These are phyloP conservation scores for Amanita brunnescens DNA, from an alignment of 768 basidiomycete genomes.

Conservation along the genomic window DNA sequence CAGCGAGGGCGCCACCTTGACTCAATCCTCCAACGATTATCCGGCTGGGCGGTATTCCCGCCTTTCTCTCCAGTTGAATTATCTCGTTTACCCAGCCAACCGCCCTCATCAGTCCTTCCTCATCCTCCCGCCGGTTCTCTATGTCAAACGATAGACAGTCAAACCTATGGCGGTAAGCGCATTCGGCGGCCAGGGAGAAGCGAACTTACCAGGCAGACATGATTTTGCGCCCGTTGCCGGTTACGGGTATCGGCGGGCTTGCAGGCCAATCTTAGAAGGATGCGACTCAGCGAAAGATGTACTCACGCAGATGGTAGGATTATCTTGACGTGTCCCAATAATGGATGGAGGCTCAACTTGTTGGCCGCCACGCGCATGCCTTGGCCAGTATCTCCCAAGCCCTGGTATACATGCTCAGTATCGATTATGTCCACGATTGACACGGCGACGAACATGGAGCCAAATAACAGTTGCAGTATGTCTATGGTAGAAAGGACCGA, in stretches of 20 bases:
- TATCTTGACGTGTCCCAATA: constrained; percentile 57
- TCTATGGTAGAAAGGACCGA: constrained; percentile 8
- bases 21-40: constrained; percentile 71
- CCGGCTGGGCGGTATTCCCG: constrained; percentile 44
- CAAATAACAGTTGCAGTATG: constrained; percentile 60
- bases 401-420: constrained; percentile 21
- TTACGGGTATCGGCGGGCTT: constrained; percentile 35
- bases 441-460: constrained; percentile 41
- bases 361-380: constrained; percentile 50
- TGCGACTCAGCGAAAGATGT: constrained; percentile 10
- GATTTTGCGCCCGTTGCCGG: constrained; percentile 40
- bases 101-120: constrained; percentile 38
- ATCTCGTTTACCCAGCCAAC: constrained; percentile 43
- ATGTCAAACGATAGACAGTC: constrained; percentile 45
- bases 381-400: constrained; percentile 38
- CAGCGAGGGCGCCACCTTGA: constrained; percentile 57
- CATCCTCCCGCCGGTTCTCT: constrained; percentile 45
- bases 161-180: constrained; percentile 30
- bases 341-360: constrained; percentile 28
- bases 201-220: constrained; percentile 42
- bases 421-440: not conserved
- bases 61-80: constrained; percentile 48
- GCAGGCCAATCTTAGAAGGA: not conserved
- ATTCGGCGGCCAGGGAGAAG: not conserved
- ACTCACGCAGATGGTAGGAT: constrained; percentile 51